Conservation (phyloP, 2,329 filamentous ascomycete species). For the Penicillium capsulatum region DNA sequence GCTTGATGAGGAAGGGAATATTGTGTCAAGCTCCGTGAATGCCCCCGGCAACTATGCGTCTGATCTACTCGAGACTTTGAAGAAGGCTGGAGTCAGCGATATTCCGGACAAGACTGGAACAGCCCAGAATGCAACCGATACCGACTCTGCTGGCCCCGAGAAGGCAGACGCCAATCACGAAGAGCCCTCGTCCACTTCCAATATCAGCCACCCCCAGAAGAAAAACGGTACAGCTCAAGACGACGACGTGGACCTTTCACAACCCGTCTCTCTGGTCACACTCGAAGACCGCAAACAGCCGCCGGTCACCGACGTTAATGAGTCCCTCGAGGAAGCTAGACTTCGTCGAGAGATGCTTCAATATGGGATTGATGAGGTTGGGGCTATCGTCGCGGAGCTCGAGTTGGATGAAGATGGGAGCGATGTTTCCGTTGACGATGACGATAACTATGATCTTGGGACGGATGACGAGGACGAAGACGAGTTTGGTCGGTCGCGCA, state of each 20-base stretch:
- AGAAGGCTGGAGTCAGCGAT: conserved; percentile 68
- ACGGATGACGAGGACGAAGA: conserved; percentile 63
- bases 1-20: conserved; percentile 83
- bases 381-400: conserved; percentile 86
- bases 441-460: conserved; percentile 52
- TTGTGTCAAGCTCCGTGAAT: conserved; percentile 64
- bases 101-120: conserved; percentile 27
- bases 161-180: not conserved
- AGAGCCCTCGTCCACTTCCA: not conserved
- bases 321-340: conserved; percentile 73
- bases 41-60: conserved; percentile 64
- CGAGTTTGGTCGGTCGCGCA: conserved; percentile 66
- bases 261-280: conserved; percentile 20
- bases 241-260: conserved; percentile 13
- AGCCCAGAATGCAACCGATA: conserved; percentile 14
- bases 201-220: conserved; percentile 2
- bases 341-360: conserved; percentile 83
- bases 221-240: conserved; percentile 5
- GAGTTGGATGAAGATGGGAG: conserved; percentile 66
- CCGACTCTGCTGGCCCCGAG: conserved; percentile 1
- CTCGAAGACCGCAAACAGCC: conserved; percentile 23
- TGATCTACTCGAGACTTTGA: conserved; percentile 66
- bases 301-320: conserved; percentile 65
- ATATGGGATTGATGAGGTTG: conserved; percentile 83
- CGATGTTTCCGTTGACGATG: conserved; percentile 48